phyloP scores from a whole-genome alignment of 129 eudicot genomes.

The Flaveria robusta region DNA sequence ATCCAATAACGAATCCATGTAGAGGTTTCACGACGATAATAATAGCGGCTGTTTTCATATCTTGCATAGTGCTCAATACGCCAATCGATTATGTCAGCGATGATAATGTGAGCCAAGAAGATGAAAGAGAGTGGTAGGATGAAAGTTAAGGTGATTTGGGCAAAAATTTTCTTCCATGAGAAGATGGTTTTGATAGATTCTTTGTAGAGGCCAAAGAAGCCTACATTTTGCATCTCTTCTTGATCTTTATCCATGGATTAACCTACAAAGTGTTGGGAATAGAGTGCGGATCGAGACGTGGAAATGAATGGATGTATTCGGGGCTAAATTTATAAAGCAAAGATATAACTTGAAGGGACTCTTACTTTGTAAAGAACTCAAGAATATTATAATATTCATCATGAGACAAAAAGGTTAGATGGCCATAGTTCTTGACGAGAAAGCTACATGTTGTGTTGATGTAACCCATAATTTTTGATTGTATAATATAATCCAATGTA shows the following conservation, averaged over 20 bases:
- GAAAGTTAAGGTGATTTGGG: conserved; percentile 40
- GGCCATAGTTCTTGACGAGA: conserved; percentile 17
- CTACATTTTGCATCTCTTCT: conserved; percentile 41
- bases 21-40: not conserved
- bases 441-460: conserved; percentile 19
- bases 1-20: conserved; percentile 34
- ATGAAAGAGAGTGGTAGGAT: conserved; percentile 46
- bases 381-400: conserved; percentile 6
- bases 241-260: conserved; percentile 43
- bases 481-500: not conserved
- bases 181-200: conserved; percentile 38
- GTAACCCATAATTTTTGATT: not conserved
- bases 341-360: not conserved
- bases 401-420: conserved; percentile 22
- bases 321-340: conserved; percentile 29
- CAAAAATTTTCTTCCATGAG: conserved; percentile 41
- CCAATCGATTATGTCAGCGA: conserved; percentile 12
- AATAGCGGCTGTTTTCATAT: not conserved
- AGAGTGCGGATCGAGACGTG: not conserved
- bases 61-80: conserved; percentile 11
- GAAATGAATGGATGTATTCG: conserved; percentile 4
- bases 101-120: conserved; percentile 35
- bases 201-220: conserved; percentile 46
- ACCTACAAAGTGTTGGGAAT: not conserved
- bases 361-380: conserved; percentile 19